phyloP scores from a whole-genome alignment of 352 stramenopile species.

The Phytophthora palmivora region DNA sequence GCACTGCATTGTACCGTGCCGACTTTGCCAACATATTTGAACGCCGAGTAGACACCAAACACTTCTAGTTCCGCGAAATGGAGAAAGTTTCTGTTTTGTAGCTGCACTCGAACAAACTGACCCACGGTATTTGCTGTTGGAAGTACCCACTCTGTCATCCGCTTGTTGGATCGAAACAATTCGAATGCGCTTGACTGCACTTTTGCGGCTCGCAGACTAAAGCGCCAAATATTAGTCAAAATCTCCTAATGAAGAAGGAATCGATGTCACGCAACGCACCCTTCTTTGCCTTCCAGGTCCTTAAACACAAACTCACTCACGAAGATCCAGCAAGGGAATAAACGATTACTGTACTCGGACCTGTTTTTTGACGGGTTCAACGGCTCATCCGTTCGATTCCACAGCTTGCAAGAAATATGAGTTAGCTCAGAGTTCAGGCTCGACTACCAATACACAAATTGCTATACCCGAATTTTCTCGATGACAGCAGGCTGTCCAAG shows the following conservation, averaged over 20 bases:
- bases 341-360: conserved; percentile 77
- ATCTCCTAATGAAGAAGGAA: neutral
- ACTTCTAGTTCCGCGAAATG: conserved; percentile 93
- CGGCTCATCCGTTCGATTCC: conserved; percentile 93
- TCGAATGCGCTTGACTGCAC: conserved; percentile 80
- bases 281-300: conserved; percentile 78
- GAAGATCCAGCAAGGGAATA: conserved; percentile 95
- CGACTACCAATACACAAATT: neutral
- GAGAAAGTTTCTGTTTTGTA: conserved; percentile 90
- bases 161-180: conserved; percentile 77
- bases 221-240: neutral
- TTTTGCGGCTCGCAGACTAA: conserved; percentile 83
- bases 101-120: conserved; percentile 87
- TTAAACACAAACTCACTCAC: conserved; percentile 91
- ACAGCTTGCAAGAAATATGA: conserved; percentile 73
- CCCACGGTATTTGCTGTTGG: conserved; percentile 85
- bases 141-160: conserved; percentile 90
- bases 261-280: conserved; percentile 31
- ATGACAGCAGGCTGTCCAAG: conserved; percentile 81
- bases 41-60: conserved; percentile 89
- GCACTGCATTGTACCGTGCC: conserved; percentile 81
- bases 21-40: conserved; percentile 86
- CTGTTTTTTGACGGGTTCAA: conserved; percentile 72
- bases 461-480: conserved; percentile 70
- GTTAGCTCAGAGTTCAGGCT: neutral